Percentiles rank a stretch among this genome's conserved stretches.
phyloP scores from a whole-genome alignment of 495 filamentous ascomycete species.

The Staphylotrichum longicolle region DNA sequence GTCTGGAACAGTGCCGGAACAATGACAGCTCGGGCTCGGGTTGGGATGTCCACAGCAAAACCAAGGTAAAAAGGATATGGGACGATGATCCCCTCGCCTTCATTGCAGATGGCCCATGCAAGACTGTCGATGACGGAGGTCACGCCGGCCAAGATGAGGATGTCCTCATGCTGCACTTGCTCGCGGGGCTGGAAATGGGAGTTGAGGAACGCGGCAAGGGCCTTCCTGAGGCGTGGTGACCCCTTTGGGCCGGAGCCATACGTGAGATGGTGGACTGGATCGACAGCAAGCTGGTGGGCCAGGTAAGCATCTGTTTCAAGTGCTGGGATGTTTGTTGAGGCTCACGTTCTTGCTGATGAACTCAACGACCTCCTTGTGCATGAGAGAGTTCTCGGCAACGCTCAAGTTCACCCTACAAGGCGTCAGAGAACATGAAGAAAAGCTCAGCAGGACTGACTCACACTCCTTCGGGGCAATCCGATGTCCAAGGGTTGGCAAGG shows the following conservation, averaged over 20 bases:
- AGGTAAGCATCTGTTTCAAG: neutral
- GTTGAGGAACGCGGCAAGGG: constrained; percentile 33
- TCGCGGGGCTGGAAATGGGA: constrained; percentile 23
- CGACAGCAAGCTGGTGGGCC: constrained; percentile 7
- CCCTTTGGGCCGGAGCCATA: constrained; percentile 33
- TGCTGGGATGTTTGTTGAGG: neutral
- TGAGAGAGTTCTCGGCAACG: constrained; percentile 27
- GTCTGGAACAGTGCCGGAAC: constrained; percentile 43
- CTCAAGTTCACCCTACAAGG: constrained; percentile 20
- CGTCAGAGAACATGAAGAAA: neutral
- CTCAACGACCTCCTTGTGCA: constrained; percentile 22
- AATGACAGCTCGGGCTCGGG: constrained; percentile 32
- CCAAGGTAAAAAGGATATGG: constrained; percentile 33
- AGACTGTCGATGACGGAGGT: constrained; percentile 32
- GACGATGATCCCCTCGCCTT: constrained; percentile 35
- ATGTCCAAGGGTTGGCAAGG: constrained; percentile 21
- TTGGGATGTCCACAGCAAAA: constrained; percentile 23
- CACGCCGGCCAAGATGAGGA: constrained; percentile 31
- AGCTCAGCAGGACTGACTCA: neutral
- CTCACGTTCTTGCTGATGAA: constrained; percentile 25
- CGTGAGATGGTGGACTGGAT: constrained; percentile 29
- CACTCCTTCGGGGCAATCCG: constrained; percentile 21
- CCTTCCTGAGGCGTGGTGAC: constrained; percentile 27
- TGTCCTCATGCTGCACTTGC: constrained; percentile 22
- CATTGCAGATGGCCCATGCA: constrained; percentile 32